These are phyloP conservation scores for Boechera retrofracta DNA, from an alignment of 345 rosid genomes.

Conservation along the genomic window DNA sequence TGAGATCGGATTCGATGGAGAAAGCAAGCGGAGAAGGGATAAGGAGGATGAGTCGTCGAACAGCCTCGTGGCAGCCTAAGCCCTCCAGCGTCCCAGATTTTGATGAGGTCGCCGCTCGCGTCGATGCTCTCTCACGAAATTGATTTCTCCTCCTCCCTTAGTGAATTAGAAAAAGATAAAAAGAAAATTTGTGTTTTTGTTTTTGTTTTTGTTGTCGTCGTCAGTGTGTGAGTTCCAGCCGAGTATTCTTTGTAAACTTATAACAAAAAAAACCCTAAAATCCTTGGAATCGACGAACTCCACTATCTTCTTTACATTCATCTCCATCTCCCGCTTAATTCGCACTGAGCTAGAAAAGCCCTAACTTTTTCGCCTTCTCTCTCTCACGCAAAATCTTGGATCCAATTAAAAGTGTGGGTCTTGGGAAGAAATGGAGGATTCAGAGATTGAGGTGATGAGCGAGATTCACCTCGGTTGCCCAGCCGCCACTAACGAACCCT, in stretches of 20 bases:
- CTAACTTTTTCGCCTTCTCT: no score
- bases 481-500: slow-evolving; percentile 57
- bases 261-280: no score
- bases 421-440: slow-evolving; percentile 26
- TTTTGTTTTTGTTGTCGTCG: no score
- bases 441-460: slow-evolving; percentile 72
- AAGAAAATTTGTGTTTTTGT: no score
- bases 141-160: slow-evolving; percentile 6
- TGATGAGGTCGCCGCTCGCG: slow-evolving; percentile 48
- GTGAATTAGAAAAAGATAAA: neutral
- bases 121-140: slow-evolving; percentile 38
- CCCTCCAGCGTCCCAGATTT: slow-evolving; percentile 32
- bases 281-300: neutral
- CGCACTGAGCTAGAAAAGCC: no score
- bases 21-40: slow-evolving; percentile 30
- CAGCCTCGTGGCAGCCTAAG: slow-evolving; percentile 40
- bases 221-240: no score
- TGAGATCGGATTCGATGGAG: slow-evolving; percentile 36
- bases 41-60: slow-evolving; percentile 39
- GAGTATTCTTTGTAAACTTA: no score
- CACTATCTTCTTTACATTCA: neutral
- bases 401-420: no score
- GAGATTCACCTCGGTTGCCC: slow-evolving; percentile 89
- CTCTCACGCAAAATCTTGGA: no score
- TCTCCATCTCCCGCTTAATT: neutral